Evolutionary conservation across 257 asterid genomes (phyloP).

Genomic region (Nicotiana attenuata): DNA sequence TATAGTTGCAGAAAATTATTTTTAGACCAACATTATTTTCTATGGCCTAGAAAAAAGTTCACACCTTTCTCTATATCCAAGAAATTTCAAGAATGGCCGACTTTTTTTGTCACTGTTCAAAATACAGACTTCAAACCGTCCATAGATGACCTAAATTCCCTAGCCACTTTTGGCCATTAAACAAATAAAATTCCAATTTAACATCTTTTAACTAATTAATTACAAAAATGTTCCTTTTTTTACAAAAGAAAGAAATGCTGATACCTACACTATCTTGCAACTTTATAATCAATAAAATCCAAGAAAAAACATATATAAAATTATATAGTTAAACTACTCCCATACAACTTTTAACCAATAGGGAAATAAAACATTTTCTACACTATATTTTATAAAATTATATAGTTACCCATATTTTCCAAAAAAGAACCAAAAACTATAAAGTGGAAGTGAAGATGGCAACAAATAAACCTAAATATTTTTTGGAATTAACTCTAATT

Average conservation of each 20-base stretch:
- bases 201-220: neutral
- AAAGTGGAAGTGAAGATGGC: too few species aligned
- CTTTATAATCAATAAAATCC: too few species aligned
- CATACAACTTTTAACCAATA: too few species aligned
- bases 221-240: neutral
- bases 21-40: neutral
- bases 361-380: too few species aligned
- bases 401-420: too few species aligned
- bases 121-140: neutral
- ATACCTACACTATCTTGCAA: too few species aligned
- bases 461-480: neutral
- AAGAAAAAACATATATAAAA: too few species aligned
- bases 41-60: neutral
- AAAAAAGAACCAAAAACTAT: too few species aligned
- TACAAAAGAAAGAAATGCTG: neutral
- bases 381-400: too few species aligned
- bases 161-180: neutral
- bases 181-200: neutral
- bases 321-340: too few species aligned
- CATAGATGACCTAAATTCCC: neutral
- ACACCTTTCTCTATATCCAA: conserved; percentile 5
- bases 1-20: neutral
- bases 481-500: neutral
- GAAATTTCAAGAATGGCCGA: neutral
- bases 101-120: neutral